These are phyloP conservation scores for Nicotiana paniculata DNA, from an alignment of 257 asterid genomes.

Conservation along the genomic window DNA sequence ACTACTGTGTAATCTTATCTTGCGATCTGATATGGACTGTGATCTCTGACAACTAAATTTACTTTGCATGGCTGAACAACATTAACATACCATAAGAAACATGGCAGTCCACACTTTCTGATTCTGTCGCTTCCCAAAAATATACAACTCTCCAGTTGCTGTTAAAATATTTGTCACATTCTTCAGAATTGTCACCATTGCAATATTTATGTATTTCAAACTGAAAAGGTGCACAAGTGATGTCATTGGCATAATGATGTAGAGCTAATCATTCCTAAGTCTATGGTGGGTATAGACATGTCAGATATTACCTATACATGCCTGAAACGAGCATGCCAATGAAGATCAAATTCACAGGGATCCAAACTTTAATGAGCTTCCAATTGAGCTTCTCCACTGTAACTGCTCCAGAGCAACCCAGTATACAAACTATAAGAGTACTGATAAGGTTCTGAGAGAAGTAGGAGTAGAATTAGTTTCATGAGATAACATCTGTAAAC, in stretches of 20 bases:
- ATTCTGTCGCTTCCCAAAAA: constrained; percentile 45
- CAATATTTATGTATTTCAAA: constrained; percentile 44
- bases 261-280: background rate
- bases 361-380: constrained; percentile 43
- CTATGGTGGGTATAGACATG: background rate
- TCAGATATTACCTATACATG: constrained; percentile 38
- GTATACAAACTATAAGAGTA: constrained; percentile 25
- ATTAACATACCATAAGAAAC: constrained; percentile 38
- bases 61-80: background rate
- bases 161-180: constrained; percentile 48
- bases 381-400: constrained; percentile 35
- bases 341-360: constrained; percentile 42
- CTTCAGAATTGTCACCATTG: constrained; percentile 57
- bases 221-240: constrained; percentile 32
- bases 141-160: constrained; percentile 39
- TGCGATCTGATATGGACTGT: background rate
- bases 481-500: background rate
- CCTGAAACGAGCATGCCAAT: constrained; percentile 49
- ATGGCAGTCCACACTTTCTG: constrained; percentile 51
- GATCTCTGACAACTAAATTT: background rate
- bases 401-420: constrained; percentile 40
- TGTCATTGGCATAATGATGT: constrained; percentile 8
- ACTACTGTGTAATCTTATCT: background rate
- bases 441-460: constrained; percentile 40
- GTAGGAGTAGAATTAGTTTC: background rate